Conservation (phyloP, 495 filamentous ascomycete genomes). For the Annulohypoxylon maeteangense region DNA sequence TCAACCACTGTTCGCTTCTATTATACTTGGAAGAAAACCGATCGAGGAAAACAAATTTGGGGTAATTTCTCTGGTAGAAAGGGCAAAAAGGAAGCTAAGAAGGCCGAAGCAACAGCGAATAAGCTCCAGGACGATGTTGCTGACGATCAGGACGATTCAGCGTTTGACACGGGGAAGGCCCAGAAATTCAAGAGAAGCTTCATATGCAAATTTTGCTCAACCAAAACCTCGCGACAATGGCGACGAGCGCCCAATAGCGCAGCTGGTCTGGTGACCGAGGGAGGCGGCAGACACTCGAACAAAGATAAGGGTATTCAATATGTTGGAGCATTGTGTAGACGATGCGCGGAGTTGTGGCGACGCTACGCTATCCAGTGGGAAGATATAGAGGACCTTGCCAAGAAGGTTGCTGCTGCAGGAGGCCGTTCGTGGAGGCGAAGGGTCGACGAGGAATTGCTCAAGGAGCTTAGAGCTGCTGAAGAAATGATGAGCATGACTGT, state of each 20-base stretch:
- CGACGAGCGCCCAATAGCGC: conserved; percentile 86
- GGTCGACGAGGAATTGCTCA: conserved; percentile 90
- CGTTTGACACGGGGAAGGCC: conserved; percentile 93
- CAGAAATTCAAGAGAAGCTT: conserved; percentile 80
- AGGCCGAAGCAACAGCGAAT: conserved; percentile 70
- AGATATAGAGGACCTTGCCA: conserved; percentile 90
- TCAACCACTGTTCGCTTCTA: conserved; percentile 89
- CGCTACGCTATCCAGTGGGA: conserved; percentile 97
- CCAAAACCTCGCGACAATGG: conserved; percentile 86
- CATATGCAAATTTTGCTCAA: conserved; percentile 92
- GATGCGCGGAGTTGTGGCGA: conserved; percentile 92
- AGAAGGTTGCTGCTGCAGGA: conserved; percentile 84
- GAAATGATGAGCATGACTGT: conserved; percentile 60
- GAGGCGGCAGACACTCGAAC: conserved; percentile 65
- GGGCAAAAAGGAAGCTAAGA: conserved; percentile 83
- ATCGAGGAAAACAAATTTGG: conserved; percentile 87
- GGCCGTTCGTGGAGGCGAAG: conserved; percentile 87
- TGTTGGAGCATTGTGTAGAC: conserved; percentile 84
- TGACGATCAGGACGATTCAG: conserved; percentile 93
- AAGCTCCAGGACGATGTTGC: conserved; percentile 92
- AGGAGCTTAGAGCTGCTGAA: conserved; percentile 71
- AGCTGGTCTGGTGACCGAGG: conserved; percentile 74
- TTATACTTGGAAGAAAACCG: conserved; percentile 98
- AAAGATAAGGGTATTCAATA: conserved; percentile 81
- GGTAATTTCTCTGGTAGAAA: conserved; percentile 85